A percentile compares a stretch with the other conserved stretches of the same genome.
phyloP scores from a whole-genome alignment of 2,329 filamentous ascomycete species.

The Talaromyces sp. region DNA sequence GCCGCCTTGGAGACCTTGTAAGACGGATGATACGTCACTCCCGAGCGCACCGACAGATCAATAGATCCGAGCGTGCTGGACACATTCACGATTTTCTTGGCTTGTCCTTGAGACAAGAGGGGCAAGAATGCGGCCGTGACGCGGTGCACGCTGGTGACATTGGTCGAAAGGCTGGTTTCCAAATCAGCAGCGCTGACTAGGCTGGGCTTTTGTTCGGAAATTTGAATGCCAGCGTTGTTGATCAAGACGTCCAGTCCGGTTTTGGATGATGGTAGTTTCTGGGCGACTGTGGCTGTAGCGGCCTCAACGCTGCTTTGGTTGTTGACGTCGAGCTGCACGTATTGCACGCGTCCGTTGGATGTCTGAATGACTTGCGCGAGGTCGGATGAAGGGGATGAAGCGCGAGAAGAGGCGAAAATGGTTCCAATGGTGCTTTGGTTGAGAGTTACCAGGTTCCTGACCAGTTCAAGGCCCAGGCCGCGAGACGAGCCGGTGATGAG shows the following conservation, averaged over 20 bases:
- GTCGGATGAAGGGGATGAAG: background rate
- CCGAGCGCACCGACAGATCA: constrained; percentile 17
- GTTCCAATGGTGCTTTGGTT: constrained; percentile 1
- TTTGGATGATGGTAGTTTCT: background rate
- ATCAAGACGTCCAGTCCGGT: constrained; percentile 5
- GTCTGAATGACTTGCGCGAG: background rate
- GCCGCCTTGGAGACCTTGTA: constrained; percentile 48
- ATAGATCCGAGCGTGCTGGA: constrained; percentile 40
- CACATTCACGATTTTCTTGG: constrained; percentile 42
- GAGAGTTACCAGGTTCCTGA: background rate
- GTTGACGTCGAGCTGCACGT: constrained; percentile 3
- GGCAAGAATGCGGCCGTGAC: constrained; percentile 34
- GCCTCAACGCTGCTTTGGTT: background rate
- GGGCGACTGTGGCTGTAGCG: background rate
- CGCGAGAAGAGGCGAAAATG: constrained; percentile 6
- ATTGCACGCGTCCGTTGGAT: background rate
- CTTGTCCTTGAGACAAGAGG: constrained; percentile 26
- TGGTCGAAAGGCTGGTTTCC: constrained; percentile 28
- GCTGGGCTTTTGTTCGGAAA: background rate
- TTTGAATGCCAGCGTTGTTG: constrained; percentile 9
- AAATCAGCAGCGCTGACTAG: background rate
- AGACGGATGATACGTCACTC: constrained; percentile 25
- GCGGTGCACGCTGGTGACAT: constrained; percentile 35
- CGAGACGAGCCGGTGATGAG: constrained; percentile 8
- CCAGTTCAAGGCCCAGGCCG: constrained; percentile 6